A percentile compares a stretch with the other conserved stretches of the same genome.
Evolutionary conservation across 1,284 basidiomycete species (phyloP).

Genomic region (Ustanciosporium gigantosporum): DNA sequence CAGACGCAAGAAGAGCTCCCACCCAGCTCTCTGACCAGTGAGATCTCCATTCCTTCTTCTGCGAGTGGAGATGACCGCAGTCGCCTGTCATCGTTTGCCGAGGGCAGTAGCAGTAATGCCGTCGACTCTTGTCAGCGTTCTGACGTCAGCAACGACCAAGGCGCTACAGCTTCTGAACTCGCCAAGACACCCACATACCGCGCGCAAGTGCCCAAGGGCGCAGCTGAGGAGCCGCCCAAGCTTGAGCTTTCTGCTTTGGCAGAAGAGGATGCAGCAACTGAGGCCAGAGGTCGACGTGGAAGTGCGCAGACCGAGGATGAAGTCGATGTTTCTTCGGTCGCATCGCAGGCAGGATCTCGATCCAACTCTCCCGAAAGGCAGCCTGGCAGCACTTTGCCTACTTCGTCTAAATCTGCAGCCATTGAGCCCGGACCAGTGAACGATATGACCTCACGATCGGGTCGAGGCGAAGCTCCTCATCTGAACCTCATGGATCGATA

Average conservation of each 20-base stretch:
- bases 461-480: constrained; percentile 17
- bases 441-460: not conserved
- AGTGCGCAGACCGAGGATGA: constrained; percentile 39
- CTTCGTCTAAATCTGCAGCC: not conserved
- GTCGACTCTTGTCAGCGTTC: constrained; percentile 10
- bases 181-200: constrained; percentile 48
- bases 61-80: constrained; percentile 24
- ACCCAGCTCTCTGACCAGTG: constrained; percentile 24
- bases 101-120: constrained; percentile 11
- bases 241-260: constrained; percentile 27
- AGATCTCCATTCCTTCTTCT: constrained; percentile 31
- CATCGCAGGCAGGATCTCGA: constrained; percentile 56
- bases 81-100: constrained; percentile 14
- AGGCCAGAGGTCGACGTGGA: constrained; percentile 8
- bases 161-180: constrained; percentile 28
- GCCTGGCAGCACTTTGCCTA: constrained; percentile 1
- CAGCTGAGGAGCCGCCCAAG: constrained; percentile 32
- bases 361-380: constrained; percentile 44
- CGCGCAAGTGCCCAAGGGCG: constrained; percentile 31
- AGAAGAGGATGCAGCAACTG: not conserved
- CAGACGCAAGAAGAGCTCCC: constrained; percentile 30
- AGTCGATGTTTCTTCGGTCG: constrained; percentile 47
- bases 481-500: constrained; percentile 32
- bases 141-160: constrained; percentile 12
- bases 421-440: not conserved